Evolutionary conservation across 2,329 filamentous ascomycete species (phyloP).

Genomic region (Colletotrichum sp.): DNA sequence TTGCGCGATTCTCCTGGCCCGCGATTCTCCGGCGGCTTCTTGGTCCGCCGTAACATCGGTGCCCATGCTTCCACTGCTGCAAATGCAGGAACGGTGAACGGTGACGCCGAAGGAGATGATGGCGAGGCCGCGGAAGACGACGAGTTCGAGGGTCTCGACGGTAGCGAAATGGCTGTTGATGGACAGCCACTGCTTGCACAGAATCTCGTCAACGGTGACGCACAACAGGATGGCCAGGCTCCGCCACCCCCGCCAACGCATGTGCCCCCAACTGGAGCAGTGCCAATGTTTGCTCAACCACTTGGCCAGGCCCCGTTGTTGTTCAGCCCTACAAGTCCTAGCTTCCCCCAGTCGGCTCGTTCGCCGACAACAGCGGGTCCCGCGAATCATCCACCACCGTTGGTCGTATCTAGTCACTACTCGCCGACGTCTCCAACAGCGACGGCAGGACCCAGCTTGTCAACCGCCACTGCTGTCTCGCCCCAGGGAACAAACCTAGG

Average conservation of each 20-base stretch:
- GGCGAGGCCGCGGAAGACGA: conserved; percentile 45
- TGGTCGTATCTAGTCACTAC: conserved; percentile 15
- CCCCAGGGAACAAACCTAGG: conserved; percentile 20
- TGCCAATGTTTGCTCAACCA: conserved; percentile 18
- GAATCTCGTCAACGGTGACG: conserved; percentile 20
- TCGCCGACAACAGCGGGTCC: conserved; percentile 2
- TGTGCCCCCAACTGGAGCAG: not conserved
- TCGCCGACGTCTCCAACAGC: not conserved
- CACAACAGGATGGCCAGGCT: not conserved
- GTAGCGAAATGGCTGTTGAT: conserved; percentile 43
- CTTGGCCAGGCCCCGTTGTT: conserved; percentile 10
- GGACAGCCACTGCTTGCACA: conserved; percentile 21
- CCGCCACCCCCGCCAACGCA: conserved; percentile 17
- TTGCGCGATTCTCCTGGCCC: conserved; percentile 37
- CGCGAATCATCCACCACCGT: conserved; percentile 6
- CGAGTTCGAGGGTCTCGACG: conserved; percentile 46
- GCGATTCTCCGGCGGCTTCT: conserved; percentile 13
- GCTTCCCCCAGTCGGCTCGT: conserved; percentile 4
- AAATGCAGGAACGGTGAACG: conserved; percentile 24
- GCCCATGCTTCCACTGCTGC: conserved; percentile 19
- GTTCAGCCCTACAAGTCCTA: conserved; percentile 14
- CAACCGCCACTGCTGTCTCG: conserved; percentile 14
- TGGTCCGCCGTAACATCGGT: not conserved
- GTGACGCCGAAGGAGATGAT: conserved; percentile 44
- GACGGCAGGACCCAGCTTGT: not conserved